Evolutionary conservation across 1,284 basidiomycete species (phyloP).

Genomic region (Rhizoctonia solani): DNA sequence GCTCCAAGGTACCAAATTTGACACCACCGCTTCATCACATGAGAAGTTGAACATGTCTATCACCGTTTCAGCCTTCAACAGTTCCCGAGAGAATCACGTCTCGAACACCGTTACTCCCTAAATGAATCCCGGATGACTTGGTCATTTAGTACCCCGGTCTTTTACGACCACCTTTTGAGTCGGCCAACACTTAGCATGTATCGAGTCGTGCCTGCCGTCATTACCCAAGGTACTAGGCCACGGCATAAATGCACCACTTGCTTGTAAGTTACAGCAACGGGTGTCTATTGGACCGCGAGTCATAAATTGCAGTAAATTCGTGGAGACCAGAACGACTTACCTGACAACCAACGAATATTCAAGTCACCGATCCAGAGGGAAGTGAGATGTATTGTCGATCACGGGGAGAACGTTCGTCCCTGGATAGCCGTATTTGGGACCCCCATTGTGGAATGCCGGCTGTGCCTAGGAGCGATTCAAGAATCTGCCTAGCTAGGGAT

Average conservation of each 20-base stretch:
- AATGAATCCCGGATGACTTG: background rate
- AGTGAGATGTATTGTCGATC: background rate
- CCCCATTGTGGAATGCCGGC: conserved; percentile 6
- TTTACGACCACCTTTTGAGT: no score
- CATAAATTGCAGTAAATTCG: no score
- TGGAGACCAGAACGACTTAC: no score
- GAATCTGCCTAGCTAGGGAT: background rate
- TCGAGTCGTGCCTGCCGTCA: no score
- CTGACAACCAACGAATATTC: background rate
- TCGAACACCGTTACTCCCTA: background rate
- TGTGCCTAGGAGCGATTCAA: background rate
- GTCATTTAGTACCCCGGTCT: background rate
- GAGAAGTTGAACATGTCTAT: background rate
- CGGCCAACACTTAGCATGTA: no score
- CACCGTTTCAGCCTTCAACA: conserved; percentile 1
- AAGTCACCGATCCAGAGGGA: background rate
- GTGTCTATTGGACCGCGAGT: no score
- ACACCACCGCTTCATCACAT: background rate
- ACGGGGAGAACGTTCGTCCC: background rate
- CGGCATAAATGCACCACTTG: no score
- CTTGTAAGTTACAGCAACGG: no score
- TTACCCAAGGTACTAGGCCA: no score
- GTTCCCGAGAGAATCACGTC: background rate
- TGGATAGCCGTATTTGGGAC: background rate
- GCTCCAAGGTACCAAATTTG: no score